A percentile compares a stretch with the other conserved stretches of the same genome.
Evolutionary conservation across 192 early-diverging fungal genomes (phyloP).

Genomic region (Phycomyces nitens): DNA sequence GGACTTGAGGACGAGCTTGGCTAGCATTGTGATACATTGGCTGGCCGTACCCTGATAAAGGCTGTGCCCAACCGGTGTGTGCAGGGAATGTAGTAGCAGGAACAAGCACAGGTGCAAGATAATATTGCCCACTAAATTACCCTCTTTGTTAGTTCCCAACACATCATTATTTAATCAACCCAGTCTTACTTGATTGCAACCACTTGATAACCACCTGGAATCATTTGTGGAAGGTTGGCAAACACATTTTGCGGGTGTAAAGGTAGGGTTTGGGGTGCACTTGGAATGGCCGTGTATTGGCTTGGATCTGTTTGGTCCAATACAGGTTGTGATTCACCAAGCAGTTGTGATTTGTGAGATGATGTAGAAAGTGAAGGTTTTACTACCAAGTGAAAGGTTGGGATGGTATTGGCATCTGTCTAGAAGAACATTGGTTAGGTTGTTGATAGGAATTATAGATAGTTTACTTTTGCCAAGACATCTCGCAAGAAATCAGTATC

Average conservation of each 20-base stretch:
- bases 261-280: background rate
- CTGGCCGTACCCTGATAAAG: background rate
- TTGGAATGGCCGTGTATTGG: background rate
- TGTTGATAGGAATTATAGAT: background rate
- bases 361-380: slow-evolving; percentile 22
- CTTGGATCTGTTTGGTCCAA: background rate
- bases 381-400: slow-evolving; percentile 40
- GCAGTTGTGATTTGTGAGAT: background rate
- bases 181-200: slow-evolving; percentile 22
- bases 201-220: slow-evolving; percentile 30
- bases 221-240: background rate
- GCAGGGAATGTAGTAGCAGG: slow-evolving; percentile 1
- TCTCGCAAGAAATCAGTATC: slow-evolving; percentile 17
- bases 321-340: background rate
- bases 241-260: background rate
- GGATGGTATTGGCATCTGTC: slow-evolving; percentile 10
- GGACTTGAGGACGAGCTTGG: too few species aligned
- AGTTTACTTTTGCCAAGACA: slow-evolving; percentile 27
- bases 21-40: too few species aligned
- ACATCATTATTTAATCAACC: too few species aligned
- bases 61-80: slow-evolving; percentile 9
- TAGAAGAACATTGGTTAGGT: background rate
- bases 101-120: slow-evolving; percentile 31
- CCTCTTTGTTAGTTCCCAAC: background rate
- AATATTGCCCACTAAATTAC: slow-evolving; percentile 25